phyloP scores from a whole-genome alignment of 2,329 filamentous ascomycete genomes.

The Fusarium sp. region DNA sequence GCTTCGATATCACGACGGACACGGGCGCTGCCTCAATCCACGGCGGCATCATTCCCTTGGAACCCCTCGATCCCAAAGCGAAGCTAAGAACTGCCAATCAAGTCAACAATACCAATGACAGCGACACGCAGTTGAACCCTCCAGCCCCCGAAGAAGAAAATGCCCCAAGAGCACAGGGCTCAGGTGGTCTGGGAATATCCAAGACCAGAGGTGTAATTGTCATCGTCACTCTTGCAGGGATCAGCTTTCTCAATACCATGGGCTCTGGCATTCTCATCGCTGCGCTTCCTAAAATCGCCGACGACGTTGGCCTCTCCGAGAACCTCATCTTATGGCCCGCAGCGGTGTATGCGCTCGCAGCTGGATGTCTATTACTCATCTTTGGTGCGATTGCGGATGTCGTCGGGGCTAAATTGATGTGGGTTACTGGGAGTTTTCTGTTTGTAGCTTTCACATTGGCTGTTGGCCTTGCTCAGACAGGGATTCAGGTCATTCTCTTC shows the following conservation, averaged over 20 bases:
- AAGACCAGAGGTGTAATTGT: slow-evolving; percentile 12
- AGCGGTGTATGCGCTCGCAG: slow-evolving; percentile 32
- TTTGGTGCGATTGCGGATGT: slow-evolving; percentile 52
- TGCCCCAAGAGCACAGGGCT: background rate
- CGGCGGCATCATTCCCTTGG: slow-evolving; percentile 3
- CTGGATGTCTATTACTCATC: slow-evolving; percentile 46
- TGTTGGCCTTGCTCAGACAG: slow-evolving; percentile 48
- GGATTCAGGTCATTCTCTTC: slow-evolving; percentile 52
- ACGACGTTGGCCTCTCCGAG: slow-evolving; percentile 29
- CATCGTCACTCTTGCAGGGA: slow-evolving; percentile 31
- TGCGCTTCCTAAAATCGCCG: slow-evolving; percentile 34
- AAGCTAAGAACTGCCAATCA: background rate
- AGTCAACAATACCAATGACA: background rate
- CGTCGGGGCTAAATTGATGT: slow-evolving; percentile 49
- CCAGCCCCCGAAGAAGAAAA: background rate
- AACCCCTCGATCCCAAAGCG: background rate
- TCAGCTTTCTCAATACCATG: slow-evolving; percentile 42
- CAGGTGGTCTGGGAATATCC: background rate
- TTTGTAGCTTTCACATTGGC: slow-evolving; percentile 49
- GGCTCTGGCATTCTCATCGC: slow-evolving; percentile 40
- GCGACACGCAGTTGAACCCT: background rate
- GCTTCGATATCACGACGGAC: background rate
- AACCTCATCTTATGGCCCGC: slow-evolving; percentile 39
- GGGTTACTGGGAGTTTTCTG: slow-evolving; percentile 48
- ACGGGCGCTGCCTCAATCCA: background rate